Conservation (phyloP, 1,284 basidiomycete species). For the Schizophyllum amplum region DNA sequence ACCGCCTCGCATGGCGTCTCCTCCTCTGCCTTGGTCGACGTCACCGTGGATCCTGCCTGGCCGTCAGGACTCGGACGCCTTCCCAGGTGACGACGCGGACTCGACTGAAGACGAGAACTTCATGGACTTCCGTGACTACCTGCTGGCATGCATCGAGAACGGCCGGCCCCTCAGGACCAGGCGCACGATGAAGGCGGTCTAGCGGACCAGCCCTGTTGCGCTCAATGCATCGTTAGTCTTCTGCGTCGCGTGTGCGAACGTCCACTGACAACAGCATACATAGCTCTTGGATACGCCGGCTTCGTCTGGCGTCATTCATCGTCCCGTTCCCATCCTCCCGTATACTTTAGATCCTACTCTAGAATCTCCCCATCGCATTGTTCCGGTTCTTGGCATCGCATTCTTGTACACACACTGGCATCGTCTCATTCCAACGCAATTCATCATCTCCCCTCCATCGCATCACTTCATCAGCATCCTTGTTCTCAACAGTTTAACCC, state of each 20-base stretch:
- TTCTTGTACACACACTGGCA: neutral
- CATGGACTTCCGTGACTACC: neutral
- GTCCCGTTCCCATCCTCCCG: neutral
- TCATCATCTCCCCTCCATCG: neutral
- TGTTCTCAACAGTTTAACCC: no score
- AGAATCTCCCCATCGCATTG: neutral
- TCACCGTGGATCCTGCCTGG: neutral
- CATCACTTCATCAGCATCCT: no score
- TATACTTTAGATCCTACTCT: neutral
- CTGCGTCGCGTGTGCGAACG: no score
- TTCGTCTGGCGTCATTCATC: neutral
- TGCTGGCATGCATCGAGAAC: neutral
- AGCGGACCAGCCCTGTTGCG: neutral
- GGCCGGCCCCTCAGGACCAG: neutral
- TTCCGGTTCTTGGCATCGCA: neutral
- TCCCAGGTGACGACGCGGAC: neutral
- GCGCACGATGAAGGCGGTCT: neutral
- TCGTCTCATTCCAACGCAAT: neutral
- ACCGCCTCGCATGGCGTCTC: neutral
- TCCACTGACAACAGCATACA: neutral
- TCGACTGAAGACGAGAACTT: neutral
- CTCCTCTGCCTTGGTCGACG: neutral
- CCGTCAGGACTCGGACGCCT: neutral
- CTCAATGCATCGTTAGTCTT: neutral
- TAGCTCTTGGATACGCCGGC: neutral